Evolutionary conservation across 345 rosid species (phyloP), one percentile per base, ranked within the genome.

Genomic region (Mallotus nudiflorus): DNA sequence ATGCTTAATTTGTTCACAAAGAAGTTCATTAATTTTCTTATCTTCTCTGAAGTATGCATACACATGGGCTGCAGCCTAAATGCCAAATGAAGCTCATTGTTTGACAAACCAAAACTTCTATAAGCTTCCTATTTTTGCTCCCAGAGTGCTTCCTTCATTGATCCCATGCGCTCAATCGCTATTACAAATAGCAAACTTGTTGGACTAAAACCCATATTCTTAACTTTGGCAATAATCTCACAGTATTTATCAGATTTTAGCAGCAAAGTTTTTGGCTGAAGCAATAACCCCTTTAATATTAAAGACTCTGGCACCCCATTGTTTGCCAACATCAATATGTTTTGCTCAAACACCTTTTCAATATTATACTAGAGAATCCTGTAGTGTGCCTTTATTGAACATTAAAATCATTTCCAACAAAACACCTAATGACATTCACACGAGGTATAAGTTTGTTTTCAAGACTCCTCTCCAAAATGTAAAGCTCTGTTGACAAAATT

Each of bases 401-500:
- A 67, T 60, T 61, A 29, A 37, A 48, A 49, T 49, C 67, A 52
- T 14, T 39, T 19, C 59, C 67, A 9, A 60, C 44, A 59, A 67
- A 27, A 29, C 46, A 16, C 77, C 68, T 59, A 5, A 73, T 61
- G 25, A 28, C 9, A 25, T 50, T 19, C 60, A 73, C 11, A 61
- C 62, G 49, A 24, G 77, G 72, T 9, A 59, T 59, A 62, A 73
- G 28, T 14, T 50, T 61, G 42, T 67, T 73, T 66, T 73, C 66
- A 25, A 73, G 71, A 48, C 76, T 73, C 71, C 66, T 33, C 45
- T 7, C 50, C 40, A 73, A 42, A n/a, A 73, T n/a, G 9, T 52
- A 67, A 8, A 68, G 77, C 35, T 52, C 57, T 42, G 39, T 0
- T 5, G 73, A 48, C 51, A 74, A 52, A 44, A 67, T 9, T 4